These are phyloP conservation scores for Aureobasidium leucospermi DNA, from an alignment of 2,329 filamentous ascomycete genomes.

Conservation along the genomic window DNA sequence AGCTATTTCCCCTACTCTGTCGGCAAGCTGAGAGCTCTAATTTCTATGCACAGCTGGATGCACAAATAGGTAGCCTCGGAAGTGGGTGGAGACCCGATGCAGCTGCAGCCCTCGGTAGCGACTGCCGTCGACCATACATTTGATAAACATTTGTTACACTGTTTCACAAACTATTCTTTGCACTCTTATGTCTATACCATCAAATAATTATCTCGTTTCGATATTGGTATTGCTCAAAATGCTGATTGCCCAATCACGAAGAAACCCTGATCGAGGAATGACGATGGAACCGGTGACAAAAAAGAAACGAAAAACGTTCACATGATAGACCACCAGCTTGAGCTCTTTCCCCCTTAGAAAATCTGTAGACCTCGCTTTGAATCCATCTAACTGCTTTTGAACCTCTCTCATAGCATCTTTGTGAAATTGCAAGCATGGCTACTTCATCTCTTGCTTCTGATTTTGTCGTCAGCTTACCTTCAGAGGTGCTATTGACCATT, in stretches of 20 bases:
- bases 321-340: not conserved
- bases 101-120: not conserved
- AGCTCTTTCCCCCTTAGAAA: not conserved
- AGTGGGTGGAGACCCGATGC: conserved; percentile 4
- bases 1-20: too few relatives aligned
- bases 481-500: conserved; percentile 1
- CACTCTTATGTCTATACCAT: not conserved
- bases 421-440: not conserved
- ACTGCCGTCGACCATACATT: not conserved
- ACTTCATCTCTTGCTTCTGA: not conserved
- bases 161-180: not conserved
- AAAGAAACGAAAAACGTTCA: conserved; percentile 3
- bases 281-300: conserved; percentile 2
- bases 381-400: not conserved
- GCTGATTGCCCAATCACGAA: not conserved
- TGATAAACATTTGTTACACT: not conserved
- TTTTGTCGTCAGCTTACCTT: not conserved
- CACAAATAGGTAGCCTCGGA: not conserved
- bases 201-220: not conserved
- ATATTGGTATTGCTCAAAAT: not conserved
- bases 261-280: not conserved
- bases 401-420: not conserved
- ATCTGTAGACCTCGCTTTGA: not conserved
- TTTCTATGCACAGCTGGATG: too few relatives aligned
- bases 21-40: too few relatives aligned